Evolutionary conservation across 768 basidiomycete genomes (phyloP), one percentile per base, ranked within the genome.

Genomic region (Mycena crocata): DNA sequence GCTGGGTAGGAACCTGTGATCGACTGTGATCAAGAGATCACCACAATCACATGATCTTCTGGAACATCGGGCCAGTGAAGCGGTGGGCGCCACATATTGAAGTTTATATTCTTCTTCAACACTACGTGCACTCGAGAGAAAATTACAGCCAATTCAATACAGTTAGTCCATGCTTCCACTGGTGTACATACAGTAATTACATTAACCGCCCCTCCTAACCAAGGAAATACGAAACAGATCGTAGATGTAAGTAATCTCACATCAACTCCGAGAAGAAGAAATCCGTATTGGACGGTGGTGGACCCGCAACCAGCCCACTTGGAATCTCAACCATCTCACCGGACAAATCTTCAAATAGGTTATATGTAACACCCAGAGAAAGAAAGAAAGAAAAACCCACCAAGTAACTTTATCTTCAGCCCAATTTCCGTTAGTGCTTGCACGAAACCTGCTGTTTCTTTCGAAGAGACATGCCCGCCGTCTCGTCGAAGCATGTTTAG

Each of bases 301-400:
- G 87, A 15, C 94, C 93, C n/a, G 92, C 84, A 50, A 85, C 80
- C 57, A 95, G 81, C 31, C 90, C 90, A 66, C 90, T 91, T 5
- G 95, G 95, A 73, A 97, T 94, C 74, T 95, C 93, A 19, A 95
- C 92, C 80, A 88, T 90, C 77, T 96, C 95, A 8, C 95, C 95
- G 1, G 93, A 91, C 40, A 98, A 83, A 80, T 96, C 95, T 93
- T 71, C 15, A 64, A 5, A 32, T 37, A 35, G 9, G 49, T 42
- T 3, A 64, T 32, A 31, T 21, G 34, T 12, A 69, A 56, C 15
- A 44, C 63, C 21, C 37, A 34, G 3, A 35, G n/a, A 37, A n/a
- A 49, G 35, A 48, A 12, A 32, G 50, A 31, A 54, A 19, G 34
- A 49, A 61, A 34, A 34, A 80, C 89, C 50, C 66, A 93, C 93